Evolutionary conservation across 352 stramenopile genomes (phyloP).

Genomic region (Phytophthora citricola): DNA sequence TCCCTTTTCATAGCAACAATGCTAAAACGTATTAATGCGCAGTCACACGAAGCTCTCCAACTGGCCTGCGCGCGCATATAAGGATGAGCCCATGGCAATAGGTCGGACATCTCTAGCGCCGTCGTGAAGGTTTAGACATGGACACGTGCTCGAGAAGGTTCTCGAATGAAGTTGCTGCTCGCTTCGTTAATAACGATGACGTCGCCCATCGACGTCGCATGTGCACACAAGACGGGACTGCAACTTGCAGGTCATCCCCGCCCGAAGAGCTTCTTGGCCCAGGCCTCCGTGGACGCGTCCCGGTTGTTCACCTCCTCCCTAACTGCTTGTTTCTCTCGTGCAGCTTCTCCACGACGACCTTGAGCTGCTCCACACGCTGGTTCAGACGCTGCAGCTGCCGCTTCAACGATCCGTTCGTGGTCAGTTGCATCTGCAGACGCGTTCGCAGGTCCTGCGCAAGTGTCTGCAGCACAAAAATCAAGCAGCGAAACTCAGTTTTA

Average conservation of each 20-base stretch:
- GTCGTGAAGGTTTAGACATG: neutral
- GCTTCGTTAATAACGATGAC: slow-evolving; percentile 12
- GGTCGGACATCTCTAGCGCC: neutral
- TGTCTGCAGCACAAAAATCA: slow-evolving; percentile 1
- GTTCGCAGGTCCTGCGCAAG: slow-evolving; percentile 24
- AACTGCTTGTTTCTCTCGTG: slow-evolving; percentile 39
- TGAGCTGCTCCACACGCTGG: slow-evolving; percentile 26
- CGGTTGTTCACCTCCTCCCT: slow-evolving; percentile 33
- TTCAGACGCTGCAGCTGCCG: slow-evolving; percentile 26
- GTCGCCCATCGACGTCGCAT: slow-evolving; percentile 5
- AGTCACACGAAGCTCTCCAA: too few relatives aligned
- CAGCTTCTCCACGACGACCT: slow-evolving; percentile 26
- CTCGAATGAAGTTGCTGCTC: slow-evolving; percentile 27
- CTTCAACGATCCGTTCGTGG: slow-evolving; percentile 9
- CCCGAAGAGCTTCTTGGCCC: slow-evolving; percentile 32
- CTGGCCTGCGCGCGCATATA: too few relatives aligned
- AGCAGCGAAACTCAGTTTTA: neutral
- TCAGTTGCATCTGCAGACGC: slow-evolving; percentile 26
- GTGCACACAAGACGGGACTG: slow-evolving; percentile 21
- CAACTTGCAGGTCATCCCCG: neutral
- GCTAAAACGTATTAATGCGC: too few relatives aligned
- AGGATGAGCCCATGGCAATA: neutral
- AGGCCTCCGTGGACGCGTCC: slow-evolving; percentile 32
- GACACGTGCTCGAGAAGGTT: slow-evolving; percentile 35
- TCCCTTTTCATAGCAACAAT: too few relatives aligned